phyloP scores from a whole-genome alignment of 345 rosid genomes.

The Linum trigynum region DNA sequence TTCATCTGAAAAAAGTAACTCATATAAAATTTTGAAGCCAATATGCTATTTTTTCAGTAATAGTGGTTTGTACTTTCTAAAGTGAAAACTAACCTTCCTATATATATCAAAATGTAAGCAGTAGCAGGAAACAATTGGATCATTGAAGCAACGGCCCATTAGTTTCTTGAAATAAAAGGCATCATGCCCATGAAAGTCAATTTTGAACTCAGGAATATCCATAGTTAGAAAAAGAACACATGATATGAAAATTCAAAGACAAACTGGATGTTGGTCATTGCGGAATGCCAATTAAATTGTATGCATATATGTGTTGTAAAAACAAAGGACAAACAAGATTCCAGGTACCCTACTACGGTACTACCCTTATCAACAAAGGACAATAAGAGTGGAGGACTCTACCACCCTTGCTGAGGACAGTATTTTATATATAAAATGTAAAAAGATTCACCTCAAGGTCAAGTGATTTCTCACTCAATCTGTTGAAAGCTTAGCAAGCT shows the following conservation, averaged over 20 bases:
- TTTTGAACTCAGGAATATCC: not conserved
- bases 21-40: not conserved
- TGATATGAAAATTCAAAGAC: not conserved
- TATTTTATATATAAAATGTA: not conserved
- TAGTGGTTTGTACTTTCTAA: slow-evolving; percentile 18
- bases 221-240: not conserved
- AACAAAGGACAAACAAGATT: too few relatives aligned
- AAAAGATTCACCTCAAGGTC: slow-evolving; percentile 73
- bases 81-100: slow-evolving; percentile 17
- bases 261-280: too few relatives aligned
- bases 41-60: not conserved
- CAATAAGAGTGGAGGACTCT: too few relatives aligned
- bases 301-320: not conserved
- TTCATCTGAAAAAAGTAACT: not conserved
- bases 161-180: too few relatives aligned
- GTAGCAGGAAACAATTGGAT: too few relatives aligned
- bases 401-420: too few relatives aligned
- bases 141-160: too few relatives aligned
- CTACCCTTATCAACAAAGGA: too few relatives aligned
- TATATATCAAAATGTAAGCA: too few relatives aligned
- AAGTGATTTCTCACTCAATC: slow-evolving; percentile 83
- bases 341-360: too few relatives aligned
- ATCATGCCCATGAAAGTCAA: slow-evolving; percentile 14
- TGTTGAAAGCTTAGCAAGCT: slow-evolving; percentile 56
- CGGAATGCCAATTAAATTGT: not conserved